Evolutionary conservation across 768 basidiomycete genomes (phyloP).

Genomic region (Lentinula aciculospora): DNA sequence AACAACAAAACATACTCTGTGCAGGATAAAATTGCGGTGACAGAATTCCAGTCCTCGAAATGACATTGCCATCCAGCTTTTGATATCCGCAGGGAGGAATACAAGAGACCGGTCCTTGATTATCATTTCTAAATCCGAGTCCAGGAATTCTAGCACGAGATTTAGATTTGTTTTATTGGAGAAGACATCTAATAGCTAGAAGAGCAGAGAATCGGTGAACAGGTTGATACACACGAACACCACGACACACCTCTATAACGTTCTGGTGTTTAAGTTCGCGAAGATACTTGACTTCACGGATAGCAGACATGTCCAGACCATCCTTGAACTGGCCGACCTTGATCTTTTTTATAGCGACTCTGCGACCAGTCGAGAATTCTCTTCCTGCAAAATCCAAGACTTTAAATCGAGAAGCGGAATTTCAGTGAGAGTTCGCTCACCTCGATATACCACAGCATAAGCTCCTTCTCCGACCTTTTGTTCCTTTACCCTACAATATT

Average conservation of each 20-base stretch:
- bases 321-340: slow-evolving; percentile 97
- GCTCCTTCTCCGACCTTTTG: slow-evolving; percentile 88
- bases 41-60: slow-evolving; percentile 98
- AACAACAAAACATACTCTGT: slow-evolving; percentile 52
- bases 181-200: slow-evolving; percentile 91
- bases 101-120: slow-evolving; percentile 92
- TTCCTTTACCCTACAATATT: slow-evolving; percentile 60
- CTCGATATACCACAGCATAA: slow-evolving; percentile 94
- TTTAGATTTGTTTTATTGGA: slow-evolving; percentile 96
- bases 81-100: slow-evolving; percentile 93
- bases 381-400: slow-evolving; percentile 42
- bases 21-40: slow-evolving; percentile 89
- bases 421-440: slow-evolving; percentile 30
- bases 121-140: slow-evolving; percentile 94
- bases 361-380: slow-evolving; percentile 68
- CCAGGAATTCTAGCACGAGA: slow-evolving; percentile 93
- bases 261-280: slow-evolving; percentile 93
- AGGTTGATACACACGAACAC: neutral
- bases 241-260: slow-evolving; percentile 72
- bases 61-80: slow-evolving; percentile 99
- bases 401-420: neutral
- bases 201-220: no score
- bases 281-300: slow-evolving; percentile 96
- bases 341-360: slow-evolving; percentile 97
- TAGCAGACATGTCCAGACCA: slow-evolving; percentile 97